These are phyloP conservation scores for Suillus alpinus DNA, from an alignment of 768 basidiomycete genomes.

Conservation along the genomic window DNA sequence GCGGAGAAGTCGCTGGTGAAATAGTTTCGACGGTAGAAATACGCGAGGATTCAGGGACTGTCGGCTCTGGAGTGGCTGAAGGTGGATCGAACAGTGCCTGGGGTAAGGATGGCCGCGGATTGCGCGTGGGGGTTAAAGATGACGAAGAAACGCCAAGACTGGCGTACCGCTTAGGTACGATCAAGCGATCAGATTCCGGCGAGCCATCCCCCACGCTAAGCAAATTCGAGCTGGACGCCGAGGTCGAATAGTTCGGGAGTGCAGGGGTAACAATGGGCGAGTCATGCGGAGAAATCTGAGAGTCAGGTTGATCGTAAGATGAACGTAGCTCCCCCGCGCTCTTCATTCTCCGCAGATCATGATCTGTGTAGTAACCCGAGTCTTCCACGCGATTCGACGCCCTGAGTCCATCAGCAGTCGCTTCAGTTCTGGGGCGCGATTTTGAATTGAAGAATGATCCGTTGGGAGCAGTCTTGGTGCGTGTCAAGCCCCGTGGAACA, in stretches of 20 bases:
- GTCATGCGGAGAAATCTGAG: constrained; percentile 21
- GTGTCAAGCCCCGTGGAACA: constrained; percentile 47
- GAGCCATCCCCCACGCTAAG: constrained; percentile 35
- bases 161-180: constrained; percentile 57
- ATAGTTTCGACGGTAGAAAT: constrained; percentile 18
- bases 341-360: constrained; percentile 79
- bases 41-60: constrained; percentile 12
- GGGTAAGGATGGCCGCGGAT: constrained; percentile 38
- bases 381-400: constrained; percentile 35
- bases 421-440: constrained; percentile 34
- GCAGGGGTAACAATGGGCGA: constrained; percentile 33
- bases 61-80: constrained; percentile 29
- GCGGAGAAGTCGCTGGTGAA: constrained; percentile 29
- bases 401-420: constrained; percentile 22
- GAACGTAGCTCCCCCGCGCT: constrained; percentile 77
- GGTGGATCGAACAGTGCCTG: constrained; percentile 51
- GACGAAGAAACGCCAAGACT: constrained; percentile 56
- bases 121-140: constrained; percentile 34
- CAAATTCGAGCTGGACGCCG: constrained; percentile 70
- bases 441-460: constrained; percentile 54
- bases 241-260: constrained; percentile 51
- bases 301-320: constrained; percentile 25
- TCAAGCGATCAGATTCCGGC: constrained; percentile 34
- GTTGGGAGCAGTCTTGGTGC: constrained; percentile 70
- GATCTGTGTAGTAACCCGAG: constrained; percentile 44